Percentiles rank a stretch among this genome's conserved stretches.
These are phyloP conservation scores for Biancaea sappan DNA, from an alignment of 306 rosid species.

Conservation along the genomic window DNA sequence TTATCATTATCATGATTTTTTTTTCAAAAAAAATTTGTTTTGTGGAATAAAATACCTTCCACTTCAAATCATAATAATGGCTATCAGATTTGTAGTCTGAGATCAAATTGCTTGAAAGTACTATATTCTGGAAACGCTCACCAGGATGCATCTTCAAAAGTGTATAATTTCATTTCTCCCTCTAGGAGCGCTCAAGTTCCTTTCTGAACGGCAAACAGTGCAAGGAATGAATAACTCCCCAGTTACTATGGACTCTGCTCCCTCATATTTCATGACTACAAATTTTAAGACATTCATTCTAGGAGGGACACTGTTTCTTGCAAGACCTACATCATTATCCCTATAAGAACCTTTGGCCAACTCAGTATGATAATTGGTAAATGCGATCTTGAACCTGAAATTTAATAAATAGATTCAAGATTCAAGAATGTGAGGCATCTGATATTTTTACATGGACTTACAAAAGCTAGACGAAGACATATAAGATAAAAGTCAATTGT, in stretches of 20 bases:
- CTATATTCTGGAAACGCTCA: not conserved
- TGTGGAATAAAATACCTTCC: conserved; percentile 48
- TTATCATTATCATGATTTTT: not conserved
- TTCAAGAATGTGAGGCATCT: not conserved
- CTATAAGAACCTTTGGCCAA: not conserved
- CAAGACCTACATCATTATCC: not conserved
- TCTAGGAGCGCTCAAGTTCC: not conserved
- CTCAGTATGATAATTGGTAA: not conserved
- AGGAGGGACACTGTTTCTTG: not conserved
- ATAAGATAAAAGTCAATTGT: conserved; percentile 77
- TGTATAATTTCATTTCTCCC: not conserved
- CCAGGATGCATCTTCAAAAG: not conserved
- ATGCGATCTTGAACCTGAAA: too few relatives aligned
- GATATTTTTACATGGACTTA: not conserved
- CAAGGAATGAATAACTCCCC: not conserved
- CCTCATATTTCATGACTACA: not conserved
- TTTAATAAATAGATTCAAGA: not conserved
- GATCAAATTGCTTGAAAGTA: not conserved
- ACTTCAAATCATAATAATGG: conserved; percentile 74
- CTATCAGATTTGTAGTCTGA: conserved; percentile 66
- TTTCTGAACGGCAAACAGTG: not conserved
- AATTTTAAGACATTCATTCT: not conserved
- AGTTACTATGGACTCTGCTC: not conserved
- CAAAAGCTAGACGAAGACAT: conserved; percentile 59
- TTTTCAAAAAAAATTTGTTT: not conserved